phyloP scores from a whole-genome alignment of 495 filamentous ascomycete species.

The Podospora tetraspora region DNA sequence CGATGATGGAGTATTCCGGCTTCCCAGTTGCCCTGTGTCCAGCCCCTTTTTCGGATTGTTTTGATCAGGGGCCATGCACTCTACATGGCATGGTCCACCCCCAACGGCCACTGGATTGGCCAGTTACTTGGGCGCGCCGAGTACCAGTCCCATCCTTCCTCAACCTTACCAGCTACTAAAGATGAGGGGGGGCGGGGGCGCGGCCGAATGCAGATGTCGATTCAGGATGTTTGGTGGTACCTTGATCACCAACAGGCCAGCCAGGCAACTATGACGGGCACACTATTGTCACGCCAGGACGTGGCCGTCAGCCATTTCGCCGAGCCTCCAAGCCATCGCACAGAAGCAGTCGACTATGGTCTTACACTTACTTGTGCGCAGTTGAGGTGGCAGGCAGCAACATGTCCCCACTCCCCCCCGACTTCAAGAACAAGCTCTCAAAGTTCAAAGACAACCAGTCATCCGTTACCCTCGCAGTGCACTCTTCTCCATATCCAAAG shows the following conservation, averaged over 20 bases:
- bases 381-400: too few relatives aligned
- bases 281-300: not conserved
- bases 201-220: not conserved
- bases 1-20: not conserved
- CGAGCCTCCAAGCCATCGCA: not conserved
- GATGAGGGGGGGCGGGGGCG: too few relatives aligned
- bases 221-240: not conserved
- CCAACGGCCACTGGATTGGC: not conserved
- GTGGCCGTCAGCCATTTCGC: not conserved
- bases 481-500: too few relatives aligned
- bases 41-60: not conserved
- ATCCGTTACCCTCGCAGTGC: not conserved
- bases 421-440: not conserved
- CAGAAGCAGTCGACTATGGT: too few relatives aligned
- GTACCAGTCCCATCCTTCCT: not conserved
- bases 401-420: not conserved
- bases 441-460: not conserved
- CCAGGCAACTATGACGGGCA: not conserved
- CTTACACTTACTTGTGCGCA: too few relatives aligned
- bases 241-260: not conserved
- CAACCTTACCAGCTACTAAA: not conserved
- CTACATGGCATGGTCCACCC: not conserved
- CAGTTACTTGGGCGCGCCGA: not conserved
- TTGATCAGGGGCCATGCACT: not conserved
- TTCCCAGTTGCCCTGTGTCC: not conserved